Percentiles rank a stretch among this genome's conserved stretches.
phyloP scores from a whole-genome alignment of 257 asterid species.

The Ilex asprella region DNA sequence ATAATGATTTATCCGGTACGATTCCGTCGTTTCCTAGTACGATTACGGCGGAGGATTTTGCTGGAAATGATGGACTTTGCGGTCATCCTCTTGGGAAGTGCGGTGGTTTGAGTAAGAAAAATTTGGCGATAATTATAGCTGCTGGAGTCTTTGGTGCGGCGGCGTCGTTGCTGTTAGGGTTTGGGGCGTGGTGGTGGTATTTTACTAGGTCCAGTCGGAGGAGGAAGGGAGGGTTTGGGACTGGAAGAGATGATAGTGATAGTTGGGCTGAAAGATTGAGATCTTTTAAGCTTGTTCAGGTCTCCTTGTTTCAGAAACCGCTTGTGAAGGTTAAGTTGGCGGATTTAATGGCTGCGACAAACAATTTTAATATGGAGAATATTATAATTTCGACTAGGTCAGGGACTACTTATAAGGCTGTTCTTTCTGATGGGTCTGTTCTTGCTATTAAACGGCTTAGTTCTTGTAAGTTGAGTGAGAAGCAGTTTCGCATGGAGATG shows the following conservation, averaged over 20 bases:
- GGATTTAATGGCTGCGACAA: slow-evolving; percentile 67
- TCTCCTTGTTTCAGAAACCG: slow-evolving; percentile 75
- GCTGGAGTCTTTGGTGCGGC: slow-evolving; percentile 90
- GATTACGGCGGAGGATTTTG: slow-evolving; percentile 20
- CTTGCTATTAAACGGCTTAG: slow-evolving; percentile 65
- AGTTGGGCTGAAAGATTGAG: slow-evolving; percentile 65
- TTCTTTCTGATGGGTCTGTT: slow-evolving; percentile 71
- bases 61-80: slow-evolving; percentile 65
- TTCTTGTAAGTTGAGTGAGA: slow-evolving; percentile 63
- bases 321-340: slow-evolving; percentile 79
- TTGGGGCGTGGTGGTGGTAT: slow-evolving; percentile 84
- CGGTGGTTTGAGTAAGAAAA: slow-evolving; percentile 74
- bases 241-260: slow-evolving; percentile 38
- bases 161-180: slow-evolving; percentile 66
- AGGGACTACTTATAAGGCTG: slow-evolving; percentile 77
- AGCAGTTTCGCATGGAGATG: slow-evolving; percentile 76
- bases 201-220: slow-evolving; percentile 36
- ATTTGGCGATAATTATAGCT: slow-evolving; percentile 65
- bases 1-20: slow-evolving; percentile 61
- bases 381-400: slow-evolving; percentile 59
- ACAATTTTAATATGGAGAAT: slow-evolving; percentile 47
- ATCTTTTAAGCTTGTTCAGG: slow-evolving; percentile 73
- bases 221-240: slow-evolving; percentile 53
- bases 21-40: slow-evolving; percentile 49
- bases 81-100: slow-evolving; percentile 65